Evolutionary conservation across 495 filamentous ascomycete species (phyloP), one percentile per base, ranked within the genome.

Genomic region (Peziza echinospora): DNA sequence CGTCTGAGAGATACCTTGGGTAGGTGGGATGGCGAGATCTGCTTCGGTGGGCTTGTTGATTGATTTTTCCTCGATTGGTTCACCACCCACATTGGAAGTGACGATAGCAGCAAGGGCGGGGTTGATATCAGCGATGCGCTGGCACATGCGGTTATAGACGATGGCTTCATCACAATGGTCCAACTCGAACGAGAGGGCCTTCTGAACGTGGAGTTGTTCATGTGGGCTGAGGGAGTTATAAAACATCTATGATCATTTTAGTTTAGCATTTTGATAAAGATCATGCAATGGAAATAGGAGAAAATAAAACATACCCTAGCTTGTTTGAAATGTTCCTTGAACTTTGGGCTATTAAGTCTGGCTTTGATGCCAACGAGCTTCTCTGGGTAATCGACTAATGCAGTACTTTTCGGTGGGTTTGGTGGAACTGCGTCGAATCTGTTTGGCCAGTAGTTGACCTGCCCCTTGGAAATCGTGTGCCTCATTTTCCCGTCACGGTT

Each of bases 371-470:
- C 82, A 8, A 65, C 67, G 9, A 80, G 60, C 59, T 75, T 76
- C 53, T 71, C 63, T 0, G 79, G 71, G 53, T 76, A 80, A 45
- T 83, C 77, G 11, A 71, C 61, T 52, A 82, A 87, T 19, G 71
- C 80, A 17, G 76, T 77, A 51, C 82, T 69, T 13, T 70, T 59
- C 5, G 54, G 53, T 55, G 56, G 25, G 1, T 54, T 62, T 1
- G 84, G 78, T 0, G 77, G 76, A 21, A 67, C 64, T 6, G 70
- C 66, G 2, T 73, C 68, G 50, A 73, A 82, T 2, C 83, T 73
- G 60, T 92, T 93, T 17, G 84, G 84, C 79, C 78, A 92, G 66
- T 93, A 92, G 64, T 87, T 91, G 51, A 84, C 76, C 1, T 66
- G 76, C 47, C 84, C 82, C 52, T 71, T 73, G 25, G 67, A 69